Evolutionary conservation across 2,329 filamentous ascomycete species (phyloP).

Genomic region (Neodidymelliopsis sp.): DNA sequence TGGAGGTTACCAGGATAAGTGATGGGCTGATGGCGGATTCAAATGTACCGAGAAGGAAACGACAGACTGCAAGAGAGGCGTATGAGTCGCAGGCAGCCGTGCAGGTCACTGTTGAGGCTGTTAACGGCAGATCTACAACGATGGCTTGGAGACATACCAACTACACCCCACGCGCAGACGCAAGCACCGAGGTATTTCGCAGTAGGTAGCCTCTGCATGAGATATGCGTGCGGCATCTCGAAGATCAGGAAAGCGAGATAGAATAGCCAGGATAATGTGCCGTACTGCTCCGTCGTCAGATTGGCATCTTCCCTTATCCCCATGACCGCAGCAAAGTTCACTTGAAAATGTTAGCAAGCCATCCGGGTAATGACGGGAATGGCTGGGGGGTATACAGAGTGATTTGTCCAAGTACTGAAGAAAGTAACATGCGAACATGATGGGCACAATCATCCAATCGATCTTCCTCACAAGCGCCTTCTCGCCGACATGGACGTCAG

Average conservation of each 20-base stretch:
- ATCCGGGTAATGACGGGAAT: no score
- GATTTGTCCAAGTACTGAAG: conserved; percentile 53
- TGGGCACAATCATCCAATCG: conserved; percentile 52
- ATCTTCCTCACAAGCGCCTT: conserved; percentile 43
- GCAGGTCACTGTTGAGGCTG: conserved; percentile 52
- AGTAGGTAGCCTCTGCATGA: conserved; percentile 62
- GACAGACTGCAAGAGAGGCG: conserved; percentile 57
- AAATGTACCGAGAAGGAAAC: conserved; percentile 62
- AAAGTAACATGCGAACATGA: conserved; percentile 50
- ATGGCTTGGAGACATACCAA: conserved; percentile 40
- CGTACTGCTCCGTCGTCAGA: conserved; percentile 48
- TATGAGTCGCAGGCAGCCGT: conserved; percentile 55
- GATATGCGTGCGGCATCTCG: conserved; percentile 54
- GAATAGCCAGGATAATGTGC: conserved; percentile 47
- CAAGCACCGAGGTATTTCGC: conserved; percentile 60
- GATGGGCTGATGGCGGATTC: conserved; percentile 58
- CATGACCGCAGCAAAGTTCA: conserved; percentile 55
- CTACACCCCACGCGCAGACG: conserved; percentile 57
- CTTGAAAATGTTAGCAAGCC: conserved; percentile 3
- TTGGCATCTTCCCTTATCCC: conserved; percentile 49
- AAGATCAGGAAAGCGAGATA: conserved; percentile 49
- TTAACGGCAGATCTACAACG: no score
- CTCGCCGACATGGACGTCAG: conserved; percentile 13
- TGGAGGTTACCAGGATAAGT: conserved; percentile 70
- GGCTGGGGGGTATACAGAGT: conserved; percentile 53